phyloP scores from a whole-genome alignment of 805 yeast species.

The Teunomyces stri region DNA sequence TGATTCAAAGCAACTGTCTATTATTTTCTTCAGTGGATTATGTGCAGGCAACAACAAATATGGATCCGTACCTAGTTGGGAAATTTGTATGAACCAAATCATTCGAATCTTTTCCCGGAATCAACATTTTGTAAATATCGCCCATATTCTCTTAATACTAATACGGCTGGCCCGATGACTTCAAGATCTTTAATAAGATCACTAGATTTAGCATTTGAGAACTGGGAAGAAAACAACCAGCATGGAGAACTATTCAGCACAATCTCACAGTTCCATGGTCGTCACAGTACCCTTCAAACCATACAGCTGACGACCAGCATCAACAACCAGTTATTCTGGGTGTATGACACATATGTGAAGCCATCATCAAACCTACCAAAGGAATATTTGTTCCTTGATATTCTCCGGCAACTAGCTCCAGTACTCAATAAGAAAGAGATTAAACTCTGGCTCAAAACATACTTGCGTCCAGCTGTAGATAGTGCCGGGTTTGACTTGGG shows the following conservation, averaged over 20 bases:
- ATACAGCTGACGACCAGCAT: conserved; percentile 28
- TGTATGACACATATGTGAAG: conserved; percentile 31
- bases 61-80: too few species aligned
- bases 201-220: conserved; percentile 22
- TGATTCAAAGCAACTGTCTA: too few species aligned
- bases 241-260: conserved; percentile 2
- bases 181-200: conserved; percentile 26
- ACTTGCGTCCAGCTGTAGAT: conserved; percentile 52
- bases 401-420: conserved; percentile 33
- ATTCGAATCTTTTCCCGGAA: background rate
- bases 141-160: background rate
- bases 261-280: conserved; percentile 12
- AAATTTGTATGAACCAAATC: too few species aligned
- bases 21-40: too few species aligned
- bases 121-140: background rate
- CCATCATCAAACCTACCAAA: conserved; percentile 25
- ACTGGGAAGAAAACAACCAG: conserved; percentile 15
- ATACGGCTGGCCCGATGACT: conserved; percentile 18
- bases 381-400: conserved; percentile 39
- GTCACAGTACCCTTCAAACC: conserved; percentile 35
- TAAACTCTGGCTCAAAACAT: conserved; percentile 48
- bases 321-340: conserved; percentile 33
- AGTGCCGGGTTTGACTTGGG: conserved; percentile 52
- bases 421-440: conserved; percentile 31
- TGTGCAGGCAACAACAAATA: too few species aligned